These are phyloP conservation scores for Tricholomella constricta DNA, from an alignment of 768 basidiomycete genomes.

Conservation along the genomic window DNA sequence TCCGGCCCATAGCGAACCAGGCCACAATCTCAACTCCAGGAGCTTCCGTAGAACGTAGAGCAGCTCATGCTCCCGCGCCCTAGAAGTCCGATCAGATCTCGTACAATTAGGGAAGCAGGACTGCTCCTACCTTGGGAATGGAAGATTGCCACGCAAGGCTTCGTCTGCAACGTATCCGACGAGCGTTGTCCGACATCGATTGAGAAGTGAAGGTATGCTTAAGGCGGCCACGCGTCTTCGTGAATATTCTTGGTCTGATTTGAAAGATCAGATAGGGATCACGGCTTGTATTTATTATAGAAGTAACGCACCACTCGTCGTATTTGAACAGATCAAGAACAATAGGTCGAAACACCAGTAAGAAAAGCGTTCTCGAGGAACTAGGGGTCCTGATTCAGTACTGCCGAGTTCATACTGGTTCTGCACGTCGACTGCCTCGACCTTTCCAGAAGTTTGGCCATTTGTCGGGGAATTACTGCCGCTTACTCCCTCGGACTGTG, in stretches of 20 bases:
- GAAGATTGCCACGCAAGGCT: slow-evolving; percentile 79
- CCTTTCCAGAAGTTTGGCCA: slow-evolving; percentile 17
- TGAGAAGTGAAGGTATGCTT: slow-evolving; percentile 69
- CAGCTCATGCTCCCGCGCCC: slow-evolving; percentile 87
- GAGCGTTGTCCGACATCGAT: slow-evolving; percentile 71
- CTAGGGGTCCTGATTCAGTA: slow-evolving; percentile 54
- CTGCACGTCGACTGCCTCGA: slow-evolving; percentile 41
- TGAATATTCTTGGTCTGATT: slow-evolving; percentile 58
- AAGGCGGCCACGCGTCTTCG: slow-evolving; percentile 73
- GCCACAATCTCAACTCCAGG: slow-evolving; percentile 69
- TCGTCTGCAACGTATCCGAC: slow-evolving; percentile 83
- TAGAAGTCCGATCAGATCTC: slow-evolving; percentile 27
- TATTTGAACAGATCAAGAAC: slow-evolving; percentile 76
- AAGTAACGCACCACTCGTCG: slow-evolving; percentile 51
- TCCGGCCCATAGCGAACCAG: slow-evolving; percentile 77
- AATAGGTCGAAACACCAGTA: slow-evolving; percentile 93
- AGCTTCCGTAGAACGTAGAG: slow-evolving; percentile 82
- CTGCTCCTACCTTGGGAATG: slow-evolving; percentile 72
- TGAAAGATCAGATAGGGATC: neutral
- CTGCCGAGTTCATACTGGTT: slow-evolving; percentile 50
- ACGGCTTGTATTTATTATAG: neutral
- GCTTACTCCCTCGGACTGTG: slow-evolving; percentile 11
- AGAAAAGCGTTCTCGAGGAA: slow-evolving; percentile 82
- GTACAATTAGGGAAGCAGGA: neutral
- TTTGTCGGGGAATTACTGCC: neutral